Percentiles rank a stretch among this genome's conserved stretches.
phyloP scores from a whole-genome alignment of 164 flowering plant genomes.

The Magnolia officinalis region DNA sequence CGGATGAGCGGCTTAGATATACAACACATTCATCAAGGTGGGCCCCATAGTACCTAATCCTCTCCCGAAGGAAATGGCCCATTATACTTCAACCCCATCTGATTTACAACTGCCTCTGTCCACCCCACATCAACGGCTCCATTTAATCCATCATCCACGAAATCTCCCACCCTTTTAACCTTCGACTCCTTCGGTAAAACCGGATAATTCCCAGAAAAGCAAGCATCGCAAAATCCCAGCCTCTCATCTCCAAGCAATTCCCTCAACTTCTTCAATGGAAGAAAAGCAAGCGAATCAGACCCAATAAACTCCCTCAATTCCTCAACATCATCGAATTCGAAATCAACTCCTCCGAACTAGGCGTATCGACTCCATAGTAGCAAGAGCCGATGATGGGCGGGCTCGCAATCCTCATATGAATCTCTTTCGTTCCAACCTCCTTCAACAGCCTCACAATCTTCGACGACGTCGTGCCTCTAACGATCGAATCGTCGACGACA shows the following conservation, averaged over 20 bases:
- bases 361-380: constrained; percentile 90
- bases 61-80: no score
- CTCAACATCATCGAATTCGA: constrained; percentile 74
- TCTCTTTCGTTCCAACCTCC: constrained; percentile 91
- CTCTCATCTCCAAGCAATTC: constrained; percentile 47
- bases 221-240: constrained; percentile 67
- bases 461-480: constrained; percentile 83
- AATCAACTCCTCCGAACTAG: constrained; percentile 71
- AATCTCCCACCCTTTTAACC: constrained; percentile 60
- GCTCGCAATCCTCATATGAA: constrained; percentile 93
- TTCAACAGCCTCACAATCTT: constrained; percentile 81
- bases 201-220: constrained; percentile 82
- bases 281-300: constrained; percentile 76
- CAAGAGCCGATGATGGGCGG: constrained; percentile 88
- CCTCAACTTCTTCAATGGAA: constrained; percentile 58
- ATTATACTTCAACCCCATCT: neutral
- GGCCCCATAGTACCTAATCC: no score
- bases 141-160: constrained; percentile 50
- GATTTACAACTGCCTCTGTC: constrained; percentile 28
- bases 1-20: no score
- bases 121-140: constrained; percentile 28
- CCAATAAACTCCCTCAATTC: constrained; percentile 69
- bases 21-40: no score
- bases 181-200: constrained; percentile 58
- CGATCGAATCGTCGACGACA: constrained; percentile 94